phyloP scores from a whole-genome alignment of 495 filamentous ascomycete species.

The Xylaria curta region DNA sequence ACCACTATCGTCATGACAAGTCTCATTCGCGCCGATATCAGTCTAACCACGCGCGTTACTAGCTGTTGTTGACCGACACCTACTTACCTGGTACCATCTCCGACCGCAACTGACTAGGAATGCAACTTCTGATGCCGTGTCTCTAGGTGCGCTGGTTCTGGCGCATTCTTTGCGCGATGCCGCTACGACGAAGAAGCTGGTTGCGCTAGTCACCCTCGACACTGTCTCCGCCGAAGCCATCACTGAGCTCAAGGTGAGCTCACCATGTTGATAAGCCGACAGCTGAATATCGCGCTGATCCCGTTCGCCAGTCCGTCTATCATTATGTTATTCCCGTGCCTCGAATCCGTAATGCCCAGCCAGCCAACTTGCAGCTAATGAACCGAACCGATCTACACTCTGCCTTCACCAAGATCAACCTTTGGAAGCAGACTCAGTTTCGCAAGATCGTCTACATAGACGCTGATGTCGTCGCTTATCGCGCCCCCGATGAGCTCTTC shows the following conservation, averaged over 20 bases:
- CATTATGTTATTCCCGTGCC: slow-evolving; percentile 88
- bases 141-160: slow-evolving; percentile 84
- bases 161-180: slow-evolving; percentile 94
- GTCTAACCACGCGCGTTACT: slow-evolving; percentile 38
- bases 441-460: slow-evolving; percentile 91
- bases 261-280: background rate
- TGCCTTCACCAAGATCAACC: slow-evolving; percentile 93
- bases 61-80: slow-evolving; percentile 88
- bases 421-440: slow-evolving; percentile 93
- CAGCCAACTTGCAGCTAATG: slow-evolving; percentile 90
- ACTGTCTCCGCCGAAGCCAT: slow-evolving; percentile 74
- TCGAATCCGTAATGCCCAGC: slow-evolving; percentile 73
- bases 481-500: slow-evolving; percentile 93
- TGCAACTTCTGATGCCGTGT: slow-evolving; percentile 35
- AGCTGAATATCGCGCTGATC: background rate
- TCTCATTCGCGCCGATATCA: slow-evolving; percentile 12
- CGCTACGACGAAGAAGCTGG: slow-evolving; percentile 84
- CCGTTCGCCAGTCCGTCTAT: slow-evolving; percentile 69
- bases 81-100: slow-evolving; percentile 81
- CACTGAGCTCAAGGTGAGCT: slow-evolving; percentile 70
- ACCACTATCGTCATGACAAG: slow-evolving; percentile 4
- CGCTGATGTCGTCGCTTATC: slow-evolving; percentile 83
- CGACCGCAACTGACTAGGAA: slow-evolving; percentile 28
- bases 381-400: slow-evolving; percentile 85
- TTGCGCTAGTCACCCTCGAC: slow-evolving; percentile 80